phyloP scores from a whole-genome alignment of 2,329 filamentous ascomycete genomes.

The Hymenoscyphus occultus region DNA sequence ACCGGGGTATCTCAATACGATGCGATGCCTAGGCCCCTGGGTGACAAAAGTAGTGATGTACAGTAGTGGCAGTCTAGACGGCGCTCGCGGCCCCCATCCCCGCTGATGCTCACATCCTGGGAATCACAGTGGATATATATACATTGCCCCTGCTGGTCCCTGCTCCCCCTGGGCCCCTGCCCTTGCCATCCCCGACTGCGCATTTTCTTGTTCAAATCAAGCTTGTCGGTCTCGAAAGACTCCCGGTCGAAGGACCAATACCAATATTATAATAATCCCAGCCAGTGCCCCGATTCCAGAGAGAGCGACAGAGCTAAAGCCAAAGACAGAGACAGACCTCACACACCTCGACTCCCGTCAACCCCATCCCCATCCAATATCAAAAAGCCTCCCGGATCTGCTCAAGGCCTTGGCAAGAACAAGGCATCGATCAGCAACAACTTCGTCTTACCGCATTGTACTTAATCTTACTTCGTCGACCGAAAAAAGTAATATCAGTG shows the following conservation, averaged over 20 bases:
- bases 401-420: slow-evolving; percentile 16
- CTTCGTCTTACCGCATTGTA: slow-evolving; percentile 30
- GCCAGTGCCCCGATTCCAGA: slow-evolving; percentile 19
- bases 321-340: too few species aligned
- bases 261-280: slow-evolving; percentile 17
- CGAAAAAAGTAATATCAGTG: slow-evolving; percentile 16
- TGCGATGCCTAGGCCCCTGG: too few species aligned
- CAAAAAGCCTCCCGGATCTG: slow-evolving; percentile 11
- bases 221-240: slow-evolving; percentile 4
- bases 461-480: slow-evolving; percentile 29
- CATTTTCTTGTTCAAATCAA: slow-evolving; percentile 7
- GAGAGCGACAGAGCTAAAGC: not conserved
- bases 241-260: slow-evolving; percentile 14
- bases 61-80: not conserved
- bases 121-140: not conserved
- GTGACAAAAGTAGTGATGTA: too few species aligned
- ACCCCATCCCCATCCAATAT: slow-evolving; percentile 9
- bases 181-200: slow-evolving; percentile 13
- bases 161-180: not conserved
- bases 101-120: not conserved
- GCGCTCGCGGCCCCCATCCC: not conserved
- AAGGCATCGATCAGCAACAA: slow-evolving; percentile 25
- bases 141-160: not conserved
- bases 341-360: not conserved
- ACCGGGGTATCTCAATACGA: not conserved